These are phyloP conservation scores for Mercurialis annua DNA, from an alignment of 345 rosid species.

Conservation along the genomic window DNA sequence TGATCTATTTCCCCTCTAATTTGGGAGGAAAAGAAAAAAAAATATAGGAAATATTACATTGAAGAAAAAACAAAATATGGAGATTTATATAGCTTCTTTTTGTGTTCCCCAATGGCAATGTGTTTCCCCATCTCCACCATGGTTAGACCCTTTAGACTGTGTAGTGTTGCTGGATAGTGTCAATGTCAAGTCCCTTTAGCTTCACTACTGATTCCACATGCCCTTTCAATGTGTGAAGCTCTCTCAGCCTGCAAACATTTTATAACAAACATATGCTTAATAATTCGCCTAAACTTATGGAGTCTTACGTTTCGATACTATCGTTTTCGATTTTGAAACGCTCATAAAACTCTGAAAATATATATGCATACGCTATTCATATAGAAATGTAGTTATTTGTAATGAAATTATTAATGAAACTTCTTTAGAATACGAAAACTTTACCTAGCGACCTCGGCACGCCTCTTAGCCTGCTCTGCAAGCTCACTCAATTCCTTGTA, in stretches of 20 bases:
- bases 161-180: constrained; percentile 69
- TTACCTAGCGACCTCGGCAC: constrained; percentile 78
- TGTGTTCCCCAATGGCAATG: too few species aligned
- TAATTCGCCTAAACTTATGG: too few species aligned
- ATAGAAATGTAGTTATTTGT: too few species aligned
- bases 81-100: background rate
- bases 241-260: constrained; percentile 50
- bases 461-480: constrained; percentile 76
- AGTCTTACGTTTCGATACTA: too few species aligned
- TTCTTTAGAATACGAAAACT: too few species aligned
- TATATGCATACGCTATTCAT: too few species aligned
- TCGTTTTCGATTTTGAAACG: too few species aligned
- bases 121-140: background rate
- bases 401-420: too few species aligned
- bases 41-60: background rate
- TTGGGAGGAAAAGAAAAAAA: background rate
- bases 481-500: constrained; percentile 42
- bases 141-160: constrained; percentile 34
- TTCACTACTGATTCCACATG: constrained; percentile 72
- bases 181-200: constrained; percentile 70
- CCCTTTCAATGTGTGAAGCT: constrained; percentile 68
- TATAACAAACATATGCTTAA: too few species aligned
- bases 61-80: background rate
- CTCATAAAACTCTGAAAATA: too few species aligned
- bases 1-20: constrained; percentile 1